A percentile compares a stretch with the other conserved stretches of the same genome.
phyloP scores from a whole-genome alignment of 345 rosid genomes.

The Eucalyptus polybractea region DNA sequence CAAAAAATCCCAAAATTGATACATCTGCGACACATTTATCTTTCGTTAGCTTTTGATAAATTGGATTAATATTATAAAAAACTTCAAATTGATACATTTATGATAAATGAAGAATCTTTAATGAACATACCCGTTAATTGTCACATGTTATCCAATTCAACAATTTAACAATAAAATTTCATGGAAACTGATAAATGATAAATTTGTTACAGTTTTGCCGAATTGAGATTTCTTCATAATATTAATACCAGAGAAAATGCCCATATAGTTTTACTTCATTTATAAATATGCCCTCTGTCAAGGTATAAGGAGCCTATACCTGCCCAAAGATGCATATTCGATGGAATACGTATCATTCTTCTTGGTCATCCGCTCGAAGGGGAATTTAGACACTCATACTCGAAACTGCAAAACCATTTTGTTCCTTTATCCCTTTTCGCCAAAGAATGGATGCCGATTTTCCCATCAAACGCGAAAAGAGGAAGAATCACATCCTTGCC shows the following conservation, averaged over 20 bases:
- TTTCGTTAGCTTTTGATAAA: no score
- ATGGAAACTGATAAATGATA: no score
- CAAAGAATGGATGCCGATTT: neutral
- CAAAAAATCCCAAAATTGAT: rapidly evolving
- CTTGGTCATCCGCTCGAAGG: neutral
- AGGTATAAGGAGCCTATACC: neutral
- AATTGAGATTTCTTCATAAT: neutral
- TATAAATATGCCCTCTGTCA: neutral
- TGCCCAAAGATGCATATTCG: neutral
- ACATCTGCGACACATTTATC: rapidly evolving
- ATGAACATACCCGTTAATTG: no score
- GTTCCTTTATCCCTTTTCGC: neutral
- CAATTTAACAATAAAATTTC: rapidly evolving
- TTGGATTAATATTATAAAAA: neutral
- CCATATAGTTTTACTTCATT: neutral
- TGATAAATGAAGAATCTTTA: no score
- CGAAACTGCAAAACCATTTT: neutral
- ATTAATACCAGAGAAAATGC: neutral
- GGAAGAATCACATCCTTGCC: no score
- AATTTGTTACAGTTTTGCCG: no score
- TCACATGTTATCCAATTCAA: rapidly evolving
- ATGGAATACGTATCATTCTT: neutral
- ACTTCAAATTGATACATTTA: no score
- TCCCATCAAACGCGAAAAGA: no score
- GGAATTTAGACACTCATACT: neutral